These are phyloP conservation scores for Talaromyces piceae DNA, from an alignment of 2,329 filamentous ascomycete species.

Conservation along the genomic window DNA sequence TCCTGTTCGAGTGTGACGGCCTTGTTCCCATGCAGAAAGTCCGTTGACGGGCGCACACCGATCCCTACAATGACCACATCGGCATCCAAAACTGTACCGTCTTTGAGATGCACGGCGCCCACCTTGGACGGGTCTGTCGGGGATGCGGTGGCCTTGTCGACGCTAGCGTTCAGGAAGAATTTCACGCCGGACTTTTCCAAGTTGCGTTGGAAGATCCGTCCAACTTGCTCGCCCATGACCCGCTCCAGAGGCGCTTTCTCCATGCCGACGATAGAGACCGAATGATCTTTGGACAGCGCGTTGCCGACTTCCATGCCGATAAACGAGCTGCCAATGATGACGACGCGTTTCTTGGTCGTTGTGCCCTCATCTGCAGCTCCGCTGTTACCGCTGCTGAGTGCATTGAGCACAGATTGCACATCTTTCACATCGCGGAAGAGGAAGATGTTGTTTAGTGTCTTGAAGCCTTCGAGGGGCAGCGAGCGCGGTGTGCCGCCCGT, in stretches of 20 bases:
- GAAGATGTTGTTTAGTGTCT: slow-evolving; percentile 81
- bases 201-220: slow-evolving; percentile 67
- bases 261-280: slow-evolving; percentile 82
- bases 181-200: slow-evolving; percentile 83
- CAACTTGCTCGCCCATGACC: slow-evolving; percentile 75
- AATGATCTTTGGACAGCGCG: slow-evolving; percentile 68
- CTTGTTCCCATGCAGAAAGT: slow-evolving; percentile 67
- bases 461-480: slow-evolving; percentile 77
- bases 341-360: slow-evolving; percentile 89
- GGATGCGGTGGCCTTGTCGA: slow-evolving; percentile 75
- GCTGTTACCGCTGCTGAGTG: slow-evolving; percentile 63
- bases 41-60: slow-evolving; percentile 78
- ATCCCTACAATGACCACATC: slow-evolving; percentile 89
- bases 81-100: slow-evolving; percentile 74
- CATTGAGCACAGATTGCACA: slow-evolving; percentile 66
- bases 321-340: slow-evolving; percentile 86
- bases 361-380: too few species aligned
- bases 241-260: slow-evolving; percentile 77
- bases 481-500: slow-evolving; percentile 72
- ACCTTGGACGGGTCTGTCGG: slow-evolving; percentile 61
- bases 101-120: slow-evolving; percentile 73
- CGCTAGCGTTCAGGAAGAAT: slow-evolving; percentile 72
- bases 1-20: slow-evolving; percentile 67
- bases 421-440: slow-evolving; percentile 71
- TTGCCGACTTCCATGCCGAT: slow-evolving; percentile 98